phyloP scores from a whole-genome alignment of 352 stramenopile species.

The Globisporangium takayamanum region DNA sequence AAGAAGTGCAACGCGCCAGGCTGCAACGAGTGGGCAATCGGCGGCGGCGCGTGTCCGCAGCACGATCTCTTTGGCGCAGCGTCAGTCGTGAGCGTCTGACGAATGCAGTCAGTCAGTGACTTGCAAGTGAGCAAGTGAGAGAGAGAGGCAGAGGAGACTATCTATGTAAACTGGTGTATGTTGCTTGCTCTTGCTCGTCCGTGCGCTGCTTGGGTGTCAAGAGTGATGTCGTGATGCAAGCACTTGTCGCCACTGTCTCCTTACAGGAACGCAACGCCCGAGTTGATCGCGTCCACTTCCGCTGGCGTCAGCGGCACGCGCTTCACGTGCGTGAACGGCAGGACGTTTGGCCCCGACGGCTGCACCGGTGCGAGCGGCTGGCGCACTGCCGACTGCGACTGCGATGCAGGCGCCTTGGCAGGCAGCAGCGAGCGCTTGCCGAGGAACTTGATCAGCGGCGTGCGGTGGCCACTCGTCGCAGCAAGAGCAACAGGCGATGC shows the following conservation, averaged over 20 bases:
- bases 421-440: conserved; percentile 66
- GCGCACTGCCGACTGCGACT: conserved; percentile 17
- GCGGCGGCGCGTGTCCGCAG: conserved; percentile 55
- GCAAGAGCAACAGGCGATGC: conserved; percentile 2
- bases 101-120: conserved; percentile 1
- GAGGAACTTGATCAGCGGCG: conserved; percentile 63
- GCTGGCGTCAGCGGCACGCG: conserved; percentile 53
- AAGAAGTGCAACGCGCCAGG: conserved; percentile 58
- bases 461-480: conserved; percentile 24
- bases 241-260: background rate
- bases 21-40: conserved; percentile 71
- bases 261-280: conserved; percentile 67
- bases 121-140: background rate
- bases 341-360: conserved; percentile 51
- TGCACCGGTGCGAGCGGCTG: conserved; percentile 26
- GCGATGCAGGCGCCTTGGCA: conserved; percentile 23
- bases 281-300: conserved; percentile 81
- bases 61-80: conserved; percentile 47
- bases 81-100: conserved; percentile 50
- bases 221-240: background rate
- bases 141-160: background rate
- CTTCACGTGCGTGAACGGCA: conserved; percentile 60
- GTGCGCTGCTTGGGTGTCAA: background rate
- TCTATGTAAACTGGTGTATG: conserved; percentile 6
- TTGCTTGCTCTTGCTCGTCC: background rate